Evolutionary conservation across 257 asterid species (phyloP), one percentile per base, ranked within the genome.

Genomic region (Nemophila menziesii): DNA sequence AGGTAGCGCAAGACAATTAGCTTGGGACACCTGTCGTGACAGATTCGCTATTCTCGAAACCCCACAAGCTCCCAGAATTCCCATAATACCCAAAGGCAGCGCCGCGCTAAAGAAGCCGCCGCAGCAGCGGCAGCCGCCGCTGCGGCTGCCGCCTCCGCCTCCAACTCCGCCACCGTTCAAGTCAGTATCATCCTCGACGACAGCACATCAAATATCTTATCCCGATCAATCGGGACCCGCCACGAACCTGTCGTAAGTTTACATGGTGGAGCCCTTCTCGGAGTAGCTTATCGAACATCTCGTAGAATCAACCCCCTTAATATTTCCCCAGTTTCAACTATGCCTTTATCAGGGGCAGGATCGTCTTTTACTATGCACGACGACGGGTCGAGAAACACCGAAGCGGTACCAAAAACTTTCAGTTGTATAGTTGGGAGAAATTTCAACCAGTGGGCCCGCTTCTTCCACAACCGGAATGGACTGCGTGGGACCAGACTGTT

Each of bases 401-500:
- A 86, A 69, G 83, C 74, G 16, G 75, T 89, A 41, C 79, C 96
- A 17, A 75, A 18, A 90, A 85, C 72, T 81, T 85, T 42, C 99
- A 90, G 61, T 68, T 90, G 17, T 90, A 70, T 62, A 90, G 96
- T 78, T 90, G 99, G 99, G 99, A 90, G 70, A 70, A 81, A 50
- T 90, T 90, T 70, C 82, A 90, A 71, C 92, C 99, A 0, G 94
- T 90, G 40, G 99, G 96, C 46, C 83, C 73, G 54, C 96, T 90
- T 77, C 94, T 90, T 56, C 96, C 96, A 49, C 99, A 90, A 63
- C 99, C 99, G 20, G 99, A 85, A 52, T 90, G 96, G 96, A 80
- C 94, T 5, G 94, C 94, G 33, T 90, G 98, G 98, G 98, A 90
- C 61, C 96, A 85, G 58, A 85, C 98, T 39, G 94, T 90, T 62